Evolutionary conservation across 805 yeast species (phyloP).

Genomic region (Cyberlindnera sargentensis): DNA sequence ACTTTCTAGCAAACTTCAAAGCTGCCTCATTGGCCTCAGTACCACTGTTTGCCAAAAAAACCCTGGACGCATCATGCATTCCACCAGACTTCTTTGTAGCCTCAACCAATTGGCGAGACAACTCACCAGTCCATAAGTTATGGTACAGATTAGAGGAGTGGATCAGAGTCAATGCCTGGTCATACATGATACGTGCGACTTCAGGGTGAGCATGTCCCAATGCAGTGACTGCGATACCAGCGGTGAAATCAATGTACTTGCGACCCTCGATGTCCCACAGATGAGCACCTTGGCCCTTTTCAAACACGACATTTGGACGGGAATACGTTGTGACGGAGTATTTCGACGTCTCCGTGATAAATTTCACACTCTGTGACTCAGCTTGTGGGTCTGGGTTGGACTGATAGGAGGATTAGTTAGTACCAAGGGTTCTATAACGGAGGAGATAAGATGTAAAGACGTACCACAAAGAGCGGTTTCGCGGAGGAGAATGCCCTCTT

Average conservation of each 20-base stretch:
- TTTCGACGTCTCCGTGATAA: slow-evolving; percentile 28
- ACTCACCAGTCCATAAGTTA: slow-evolving; percentile 76
- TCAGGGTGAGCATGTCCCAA: slow-evolving; percentile 82
- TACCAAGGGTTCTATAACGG: no score
- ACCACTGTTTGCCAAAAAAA: slow-evolving; percentile 66
- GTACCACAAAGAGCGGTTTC: not conserved
- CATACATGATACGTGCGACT: slow-evolving; percentile 60
- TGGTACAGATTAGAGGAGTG: slow-evolving; percentile 85
- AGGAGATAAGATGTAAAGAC: not conserved
- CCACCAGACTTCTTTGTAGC: slow-evolving; percentile 70
- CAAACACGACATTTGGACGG: slow-evolving; percentile 68
- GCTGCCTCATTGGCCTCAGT: slow-evolving; percentile 81
- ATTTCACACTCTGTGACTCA: slow-evolving; percentile 27
- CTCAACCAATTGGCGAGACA: slow-evolving; percentile 63
- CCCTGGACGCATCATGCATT: slow-evolving; percentile 72
- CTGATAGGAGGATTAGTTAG: not conserved
- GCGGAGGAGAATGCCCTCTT: slow-evolving; percentile 6
- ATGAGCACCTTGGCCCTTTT: slow-evolving; percentile 75
- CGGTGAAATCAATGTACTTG: slow-evolving; percentile 81
- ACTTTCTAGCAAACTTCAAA: slow-evolving; percentile 71
- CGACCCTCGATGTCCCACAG: slow-evolving; percentile 76
- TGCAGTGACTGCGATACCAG: slow-evolving; percentile 97
- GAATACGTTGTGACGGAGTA: slow-evolving; percentile 73
- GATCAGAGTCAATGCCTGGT: slow-evolving; percentile 66
- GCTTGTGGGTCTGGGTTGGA: slow-evolving; percentile 9